These are phyloP conservation scores for Luzula sylvatica DNA, from an alignment of 176 grass and related monocot genomes.

Conservation along the genomic window DNA sequence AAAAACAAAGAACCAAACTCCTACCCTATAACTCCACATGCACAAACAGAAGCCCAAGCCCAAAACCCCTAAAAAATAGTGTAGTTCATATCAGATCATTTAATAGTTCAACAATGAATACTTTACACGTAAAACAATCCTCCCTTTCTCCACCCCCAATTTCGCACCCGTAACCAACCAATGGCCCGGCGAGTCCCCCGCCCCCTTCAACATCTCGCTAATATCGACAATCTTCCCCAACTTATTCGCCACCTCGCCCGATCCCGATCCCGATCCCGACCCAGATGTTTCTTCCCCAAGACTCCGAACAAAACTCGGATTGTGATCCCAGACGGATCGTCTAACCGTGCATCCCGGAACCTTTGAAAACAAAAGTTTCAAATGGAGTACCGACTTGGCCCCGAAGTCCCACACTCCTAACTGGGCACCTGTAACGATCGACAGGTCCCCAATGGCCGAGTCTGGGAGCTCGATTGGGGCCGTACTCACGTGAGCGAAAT, in stretches of 20 bases:
- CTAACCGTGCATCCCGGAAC: slow-evolving; percentile 97
- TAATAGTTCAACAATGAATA: slow-evolving; percentile 99
- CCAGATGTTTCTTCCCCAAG: slow-evolving; percentile 51
- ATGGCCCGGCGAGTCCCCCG: slow-evolving; percentile 80
- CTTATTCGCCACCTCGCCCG: slow-evolving; percentile 53
- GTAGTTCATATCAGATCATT: slow-evolving; percentile 35
- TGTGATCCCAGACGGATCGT: slow-evolving; percentile 98
- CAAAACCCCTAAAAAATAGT: slow-evolving; percentile 42
- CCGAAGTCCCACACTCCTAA: slow-evolving; percentile 97
- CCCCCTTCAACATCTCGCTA: slow-evolving; percentile 71
- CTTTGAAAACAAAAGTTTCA: slow-evolving; percentile 89
- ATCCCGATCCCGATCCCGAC: slow-evolving; percentile 20
- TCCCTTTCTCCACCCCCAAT: slow-evolving; percentile 87
- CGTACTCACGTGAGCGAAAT: slow-evolving; percentile 92
- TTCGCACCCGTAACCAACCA: slow-evolving; percentile 96
- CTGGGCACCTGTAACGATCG: slow-evolving; percentile 92
- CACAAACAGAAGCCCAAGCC: slow-evolving; percentile 33
- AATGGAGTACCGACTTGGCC: slow-evolving; percentile 68
- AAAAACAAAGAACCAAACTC: slow-evolving; percentile 38
- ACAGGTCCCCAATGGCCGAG: slow-evolving; percentile 77
- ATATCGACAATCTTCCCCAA: slow-evolving; percentile 83
- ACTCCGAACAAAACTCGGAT: slow-evolving; percentile 29
- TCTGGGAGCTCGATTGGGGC: slow-evolving; percentile 82
- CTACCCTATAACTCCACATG: slow-evolving; percentile 36
- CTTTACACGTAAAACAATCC: slow-evolving; percentile 81